Evolutionary conservation across 352 stramenopile species (phyloP).

Genomic region (Phytopythium ostracodes): DNA sequence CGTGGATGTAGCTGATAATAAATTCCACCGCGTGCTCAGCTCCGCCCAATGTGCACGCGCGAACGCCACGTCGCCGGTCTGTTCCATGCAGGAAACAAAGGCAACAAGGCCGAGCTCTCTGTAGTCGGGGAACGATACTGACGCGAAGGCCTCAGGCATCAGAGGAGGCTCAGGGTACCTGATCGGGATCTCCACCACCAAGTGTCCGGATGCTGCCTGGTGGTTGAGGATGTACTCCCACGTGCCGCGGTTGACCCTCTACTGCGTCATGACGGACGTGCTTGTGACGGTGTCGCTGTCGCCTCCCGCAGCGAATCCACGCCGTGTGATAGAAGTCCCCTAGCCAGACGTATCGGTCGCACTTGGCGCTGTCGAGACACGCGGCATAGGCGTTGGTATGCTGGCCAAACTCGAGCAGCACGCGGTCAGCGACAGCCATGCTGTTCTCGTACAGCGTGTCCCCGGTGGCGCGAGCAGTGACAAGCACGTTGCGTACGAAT

Average conservation of each 20-base stretch:
- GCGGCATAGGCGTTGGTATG: slow-evolving; percentile 22
- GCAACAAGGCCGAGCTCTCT: slow-evolving; percentile 20
- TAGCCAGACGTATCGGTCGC: slow-evolving; percentile 26
- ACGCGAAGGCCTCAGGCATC: slow-evolving; percentile 18
- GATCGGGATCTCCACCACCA: slow-evolving; percentile 16
- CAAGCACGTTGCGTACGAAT: slow-evolving; percentile 14
- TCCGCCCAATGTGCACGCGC: slow-evolving; percentile 12
- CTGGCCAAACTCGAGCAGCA: slow-evolving; percentile 17
- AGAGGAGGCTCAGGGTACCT: slow-evolving; percentile 19
- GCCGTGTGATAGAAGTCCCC: slow-evolving; percentile 27
- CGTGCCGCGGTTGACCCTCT: slow-evolving; percentile 1
- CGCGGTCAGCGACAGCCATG: slow-evolving; percentile 17
- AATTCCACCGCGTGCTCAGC: slow-evolving; percentile 11
- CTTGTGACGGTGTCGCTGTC: slow-evolving; percentile 11
- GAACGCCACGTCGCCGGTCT: slow-evolving; percentile 15
- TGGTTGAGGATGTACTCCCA: slow-evolving; percentile 22
- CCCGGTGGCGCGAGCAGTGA: slow-evolving; percentile 6
- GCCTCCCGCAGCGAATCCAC: slow-evolving; percentile 14
- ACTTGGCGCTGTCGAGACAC: slow-evolving; percentile 21
- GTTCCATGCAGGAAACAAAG: slow-evolving; percentile 27
- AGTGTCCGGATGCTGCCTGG: slow-evolving; percentile 13
- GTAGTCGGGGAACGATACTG: slow-evolving; percentile 23
- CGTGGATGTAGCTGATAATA: slow-evolving; percentile 9
- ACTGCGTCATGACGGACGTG: too few relatives aligned
- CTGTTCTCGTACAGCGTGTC: slow-evolving; percentile 14